These are phyloP conservation scores for Dianthus caryophyllus DNA, from an alignment of 148 eudicot species.

Conservation along the genomic window DNA sequence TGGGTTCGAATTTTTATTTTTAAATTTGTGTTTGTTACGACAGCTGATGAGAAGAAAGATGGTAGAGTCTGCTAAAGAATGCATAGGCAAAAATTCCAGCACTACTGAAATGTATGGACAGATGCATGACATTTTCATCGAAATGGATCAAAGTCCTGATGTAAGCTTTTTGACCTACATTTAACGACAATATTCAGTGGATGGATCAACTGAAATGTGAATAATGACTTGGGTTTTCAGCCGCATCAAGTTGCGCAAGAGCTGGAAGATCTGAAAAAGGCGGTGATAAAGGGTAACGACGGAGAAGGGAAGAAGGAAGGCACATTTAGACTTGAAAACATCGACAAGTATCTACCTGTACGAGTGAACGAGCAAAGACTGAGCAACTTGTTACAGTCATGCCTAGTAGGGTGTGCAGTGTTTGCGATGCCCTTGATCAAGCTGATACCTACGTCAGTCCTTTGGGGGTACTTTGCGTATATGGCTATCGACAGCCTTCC, in stretches of 20 bases:
- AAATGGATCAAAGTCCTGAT: conserved; percentile 43
- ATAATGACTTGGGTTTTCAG: conserved; percentile 11
- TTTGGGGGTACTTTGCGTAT: conserved; percentile 90
- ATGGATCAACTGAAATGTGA: not conserved
- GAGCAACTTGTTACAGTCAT: conserved; percentile 70
- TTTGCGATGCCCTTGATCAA: conserved; percentile 66
- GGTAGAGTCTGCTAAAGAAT: conserved; percentile 44
- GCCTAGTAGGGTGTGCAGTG: conserved; percentile 48
- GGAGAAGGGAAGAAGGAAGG: conserved; percentile 32
- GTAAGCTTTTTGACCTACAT: conserved; percentile 26
- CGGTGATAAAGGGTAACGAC: conserved; percentile 47
- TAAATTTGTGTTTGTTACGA: conserved; percentile 8
- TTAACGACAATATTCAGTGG: too few relatives aligned
- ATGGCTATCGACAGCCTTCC: conserved; percentile 89
- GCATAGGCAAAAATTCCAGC: conserved; percentile 37
- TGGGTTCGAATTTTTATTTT: not conserved
- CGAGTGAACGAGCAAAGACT: conserved; percentile 81
- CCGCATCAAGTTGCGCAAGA: conserved; percentile 33
- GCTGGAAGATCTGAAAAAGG: conserved; percentile 47
- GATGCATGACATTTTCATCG: conserved; percentile 53
- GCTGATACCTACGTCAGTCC: conserved; percentile 75
- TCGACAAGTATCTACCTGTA: conserved; percentile 65
- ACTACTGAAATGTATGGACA: conserved; percentile 48
- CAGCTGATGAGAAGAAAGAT: conserved; percentile 40
- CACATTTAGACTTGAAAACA: conserved; percentile 54